Evolutionary conservation across 2,329 filamentous ascomycete genomes (phyloP), one percentile per base, ranked within the genome.

Genomic region (Zalaria sp.): DNA sequence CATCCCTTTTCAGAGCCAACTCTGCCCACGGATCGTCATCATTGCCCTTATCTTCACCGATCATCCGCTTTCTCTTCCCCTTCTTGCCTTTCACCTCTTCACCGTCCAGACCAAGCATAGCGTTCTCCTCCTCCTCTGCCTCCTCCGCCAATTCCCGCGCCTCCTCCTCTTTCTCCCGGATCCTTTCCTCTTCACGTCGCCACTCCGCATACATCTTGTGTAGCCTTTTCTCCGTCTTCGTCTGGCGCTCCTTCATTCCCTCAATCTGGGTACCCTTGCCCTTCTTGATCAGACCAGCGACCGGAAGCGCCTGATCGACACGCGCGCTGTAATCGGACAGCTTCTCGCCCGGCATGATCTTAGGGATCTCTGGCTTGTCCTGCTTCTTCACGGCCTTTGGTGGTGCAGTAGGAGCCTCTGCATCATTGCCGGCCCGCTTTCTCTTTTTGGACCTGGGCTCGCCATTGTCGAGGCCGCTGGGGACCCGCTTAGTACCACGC

Each of bases 221-320:
- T 45, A 95, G 80, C 49, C 81, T 80, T 57, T 78, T 82, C 64
- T 95, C 88, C 54, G 88, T 91, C 59, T 80, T 81, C 4, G 88
- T 95, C 40, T 76, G 71, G 47, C 75, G 72, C 11, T 79, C 72
- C 56, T 85, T 82, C 5, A 81, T 54, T 0, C 82, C 77, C 29
- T 74, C 62, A 5, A 77, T 72, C 45, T 81, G 79, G 49, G 75
- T 79, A 40, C 72, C 75, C 47, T 71, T 77, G 40, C 75, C 77
- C 49, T 71, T 77, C 5, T 70, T 58, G 47, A 52, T 60, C 5
- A 95, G 68, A 0, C 80, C 79, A 5, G 77, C 67, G 0, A 98
- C 64, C 0, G 89, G 89, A 5, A 96, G 68, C 0, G 84, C 79
- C 38, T 84, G 82, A 56, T 96, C 81, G 5, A 98, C 91, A 27